Percentiles rank a stretch among this genome's conserved stretches.
These are phyloP conservation scores for Nakazawaea molendinolei DNA, from an alignment of 805 yeast genomes.

Conservation along the genomic window DNA sequence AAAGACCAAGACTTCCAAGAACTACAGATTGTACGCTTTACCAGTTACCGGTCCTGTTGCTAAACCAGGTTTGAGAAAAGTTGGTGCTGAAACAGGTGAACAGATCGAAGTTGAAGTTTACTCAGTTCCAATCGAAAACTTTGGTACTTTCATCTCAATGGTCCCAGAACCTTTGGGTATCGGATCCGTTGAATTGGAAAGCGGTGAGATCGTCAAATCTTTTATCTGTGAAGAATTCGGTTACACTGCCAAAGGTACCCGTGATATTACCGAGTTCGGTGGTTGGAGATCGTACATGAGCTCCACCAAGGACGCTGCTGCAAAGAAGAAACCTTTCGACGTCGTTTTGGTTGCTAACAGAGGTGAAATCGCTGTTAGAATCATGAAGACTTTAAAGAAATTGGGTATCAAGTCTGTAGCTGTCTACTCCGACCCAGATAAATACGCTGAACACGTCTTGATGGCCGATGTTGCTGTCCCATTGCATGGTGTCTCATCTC, in stretches of 20 bases:
- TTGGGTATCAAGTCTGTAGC: slow-evolving; percentile 77
- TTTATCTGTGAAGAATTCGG: slow-evolving; percentile 93
- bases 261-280: slow-evolving; percentile 79
- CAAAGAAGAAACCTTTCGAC: slow-evolving; percentile 60
- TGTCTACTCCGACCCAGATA: slow-evolving; percentile 85
- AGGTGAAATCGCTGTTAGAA: slow-evolving; percentile 96
- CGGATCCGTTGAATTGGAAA: slow-evolving; percentile 79
- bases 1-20: slow-evolving; percentile 61
- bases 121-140: slow-evolving; percentile 67
- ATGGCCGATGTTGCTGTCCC: slow-evolving; percentile 80
- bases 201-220: slow-evolving; percentile 84
- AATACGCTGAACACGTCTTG: slow-evolving; percentile 79
- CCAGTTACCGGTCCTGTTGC: slow-evolving; percentile 76
- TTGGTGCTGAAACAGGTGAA: slow-evolving; percentile 40
- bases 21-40: slow-evolving; percentile 75
- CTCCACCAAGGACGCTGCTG: slow-evolving; percentile 24
- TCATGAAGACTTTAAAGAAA: slow-evolving; percentile 80
- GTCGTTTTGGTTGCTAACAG: slow-evolving; percentile 93
- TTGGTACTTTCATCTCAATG: slow-evolving; percentile 80
- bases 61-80: slow-evolving; percentile 87
- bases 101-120: slow-evolving; percentile 75
- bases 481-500: slow-evolving; percentile 75
- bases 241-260: slow-evolving; percentile 61
- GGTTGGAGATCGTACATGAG: slow-evolving; percentile 74
- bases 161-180: slow-evolving; percentile 95